Base-by-base conservation (phyloP, 257 asterid species). In the Nicotiana undulata region DNA sequence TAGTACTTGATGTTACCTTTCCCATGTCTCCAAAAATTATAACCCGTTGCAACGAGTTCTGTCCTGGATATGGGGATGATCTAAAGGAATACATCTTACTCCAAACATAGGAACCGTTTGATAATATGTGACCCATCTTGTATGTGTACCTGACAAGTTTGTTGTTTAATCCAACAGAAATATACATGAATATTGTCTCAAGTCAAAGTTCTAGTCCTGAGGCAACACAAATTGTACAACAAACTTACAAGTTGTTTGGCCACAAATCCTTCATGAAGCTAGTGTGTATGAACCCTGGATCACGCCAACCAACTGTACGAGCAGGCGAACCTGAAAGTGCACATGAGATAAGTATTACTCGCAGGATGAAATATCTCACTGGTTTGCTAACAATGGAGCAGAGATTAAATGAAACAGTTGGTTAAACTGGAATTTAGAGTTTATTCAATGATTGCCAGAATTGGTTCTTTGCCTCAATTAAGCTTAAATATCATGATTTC, bases 221-320 rank as follows among this genome's bases (percentile, higher is more conserved):
- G 40, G 63, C 22, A 58, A 51, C 51, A 44, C 49, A 26, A 16
- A 22, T 51, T 1, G 60, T 26, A 22, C 37, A 4, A 49, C 55
- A 59, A 80, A 82, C 92, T 80, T 86, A 93, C 99, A 81, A 60
- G 10, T 87, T 86, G 82, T 83, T 91, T 78, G 98, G 99, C 99
- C 99, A 95, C 85, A 95, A 81, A 76, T 93, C 88, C 86, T 90
- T 91, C 79, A 95, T 88, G 91, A 93, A 95, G 86, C 97, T 91
- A 9, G 98, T 95, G 56, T 95, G 98, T 64, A 95, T 89, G 86
- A 89, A 95, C 68, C 99, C 99, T 77, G 99, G 98, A 85, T 95
- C 93, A 77, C 99, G 97, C 97, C 99, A 95, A 49, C 99, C 98
- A 40, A 95, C 96, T n/a, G 99, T 90, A 46, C 97, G 86, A 10